Evolutionary conservation across 139 green algal species (phyloP).

Genomic region (Picochlorum sp.): DNA sequence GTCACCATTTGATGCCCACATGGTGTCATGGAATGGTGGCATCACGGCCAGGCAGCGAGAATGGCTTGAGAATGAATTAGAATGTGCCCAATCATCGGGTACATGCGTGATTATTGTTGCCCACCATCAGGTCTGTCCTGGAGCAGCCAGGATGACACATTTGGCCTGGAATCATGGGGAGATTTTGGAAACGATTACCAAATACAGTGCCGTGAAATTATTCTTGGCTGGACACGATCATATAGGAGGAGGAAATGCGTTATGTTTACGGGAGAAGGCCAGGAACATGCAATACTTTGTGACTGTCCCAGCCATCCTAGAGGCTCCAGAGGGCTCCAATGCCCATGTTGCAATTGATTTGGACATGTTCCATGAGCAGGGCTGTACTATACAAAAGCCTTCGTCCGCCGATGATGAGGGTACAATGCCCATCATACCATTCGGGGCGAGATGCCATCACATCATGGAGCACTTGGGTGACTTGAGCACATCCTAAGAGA

Average conservation of each 20-base stretch:
- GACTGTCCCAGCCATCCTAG: conserved; percentile 48
- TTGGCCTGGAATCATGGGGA: conserved; percentile 47
- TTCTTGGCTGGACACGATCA: conserved; percentile 56
- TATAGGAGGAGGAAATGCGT: conserved; percentile 29
- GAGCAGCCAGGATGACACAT: conserved; percentile 34
- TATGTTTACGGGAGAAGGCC: not conserved
- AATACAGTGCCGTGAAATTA: conserved; percentile 17
- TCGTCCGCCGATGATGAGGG: no score
- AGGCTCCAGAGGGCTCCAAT: conserved; percentile 34
- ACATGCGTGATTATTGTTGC: conserved; percentile 38
- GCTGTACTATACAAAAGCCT: no score
- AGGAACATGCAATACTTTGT: conserved; percentile 33
- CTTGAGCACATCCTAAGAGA: no score
- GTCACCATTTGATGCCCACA: conserved; percentile 34
- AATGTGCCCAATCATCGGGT: conserved; percentile 11
- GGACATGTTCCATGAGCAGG: not conserved
- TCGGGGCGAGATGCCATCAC: no score
- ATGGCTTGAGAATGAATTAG: conserved; percentile 36
- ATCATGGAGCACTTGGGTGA: no score
- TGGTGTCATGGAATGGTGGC: conserved; percentile 58
- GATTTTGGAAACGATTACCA: conserved; percentile 25
- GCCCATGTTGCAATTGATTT: conserved; percentile 40
- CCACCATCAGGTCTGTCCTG: conserved; percentile 44
- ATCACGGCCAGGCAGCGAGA: conserved; percentile 19
- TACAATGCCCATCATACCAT: no score